Conservation (phyloP, 169 alveolate species). For the Sarcocystis neurona region DNA sequence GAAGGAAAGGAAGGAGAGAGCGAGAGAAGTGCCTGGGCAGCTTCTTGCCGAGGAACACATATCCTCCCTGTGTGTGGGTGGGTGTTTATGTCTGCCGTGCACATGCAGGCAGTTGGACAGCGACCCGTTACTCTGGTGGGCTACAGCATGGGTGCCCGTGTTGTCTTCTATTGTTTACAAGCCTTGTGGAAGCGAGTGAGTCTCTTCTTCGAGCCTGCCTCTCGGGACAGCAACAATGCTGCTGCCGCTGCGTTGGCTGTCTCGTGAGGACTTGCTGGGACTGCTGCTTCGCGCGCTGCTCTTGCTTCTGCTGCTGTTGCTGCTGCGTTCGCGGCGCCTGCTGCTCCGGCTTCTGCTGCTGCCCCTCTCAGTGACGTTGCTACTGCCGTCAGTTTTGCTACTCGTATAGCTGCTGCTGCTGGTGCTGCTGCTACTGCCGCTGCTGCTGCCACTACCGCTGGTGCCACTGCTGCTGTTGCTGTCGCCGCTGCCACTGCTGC, state of each 20-base stretch:
- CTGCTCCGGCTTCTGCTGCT: background rate
- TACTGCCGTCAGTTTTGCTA: background rate
- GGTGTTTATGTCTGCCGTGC: no score
- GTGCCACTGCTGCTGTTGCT: background rate
- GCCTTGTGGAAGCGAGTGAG: slow-evolving; percentile 72
- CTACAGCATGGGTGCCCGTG: slow-evolving; percentile 91
- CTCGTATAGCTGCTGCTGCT: no score
- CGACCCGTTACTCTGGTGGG: slow-evolving; percentile 90
- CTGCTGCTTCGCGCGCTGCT: background rate
- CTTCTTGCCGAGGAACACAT: no score
- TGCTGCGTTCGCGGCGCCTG: background rate
- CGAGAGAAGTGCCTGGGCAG: no score
- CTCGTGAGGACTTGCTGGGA: background rate
- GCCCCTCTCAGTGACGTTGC: background rate
- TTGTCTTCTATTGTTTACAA: slow-evolving; percentile 82
- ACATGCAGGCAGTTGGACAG: slow-evolving; percentile 82
- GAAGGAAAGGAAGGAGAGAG: no score
- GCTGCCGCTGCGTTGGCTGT: background rate
- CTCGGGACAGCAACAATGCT: background rate
- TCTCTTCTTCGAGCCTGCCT: background rate
- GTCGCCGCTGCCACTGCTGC: slow-evolving; percentile 34
- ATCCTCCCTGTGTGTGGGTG: no score
- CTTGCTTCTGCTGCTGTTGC: background rate
- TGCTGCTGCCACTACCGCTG: no score
- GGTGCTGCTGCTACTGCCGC: no score